These are phyloP conservation scores for Dioscorea cayenensis DNA, from an alignment of 116 monocot species.

Conservation along the genomic window DNA sequence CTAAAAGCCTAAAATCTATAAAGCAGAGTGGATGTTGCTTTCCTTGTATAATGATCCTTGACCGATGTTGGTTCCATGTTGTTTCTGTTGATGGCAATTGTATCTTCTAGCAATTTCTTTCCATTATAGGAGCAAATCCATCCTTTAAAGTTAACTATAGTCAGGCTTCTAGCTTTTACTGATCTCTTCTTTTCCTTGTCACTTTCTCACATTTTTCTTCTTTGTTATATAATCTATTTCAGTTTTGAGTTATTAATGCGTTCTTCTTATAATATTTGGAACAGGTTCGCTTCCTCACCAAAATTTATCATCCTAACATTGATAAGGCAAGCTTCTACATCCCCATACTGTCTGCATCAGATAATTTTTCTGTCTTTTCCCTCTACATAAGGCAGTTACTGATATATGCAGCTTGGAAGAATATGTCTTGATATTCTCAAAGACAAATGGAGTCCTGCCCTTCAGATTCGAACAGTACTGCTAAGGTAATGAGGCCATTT, in stretches of 20 bases:
- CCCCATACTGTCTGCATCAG: not conserved
- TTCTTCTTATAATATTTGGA: not conserved
- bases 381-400: not conserved
- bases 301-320: constrained; percentile 95
- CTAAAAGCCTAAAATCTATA: too few relatives aligned
- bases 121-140: too few relatives aligned
- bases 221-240: not conserved
- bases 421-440: constrained; percentile 94
- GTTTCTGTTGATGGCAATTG: too few relatives aligned
- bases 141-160: too few relatives aligned
- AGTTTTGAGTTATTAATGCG: not conserved
- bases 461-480: constrained; percentile 91
- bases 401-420: constrained; percentile 41
- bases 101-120: too few relatives aligned
- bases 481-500: constrained; percentile 45
- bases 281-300: constrained; percentile 89
- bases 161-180: too few relatives aligned
- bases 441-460: constrained; percentile 97
- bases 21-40: not conserved
- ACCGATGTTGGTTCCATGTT: too few relatives aligned
- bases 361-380: not conserved
- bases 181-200: too few relatives aligned
- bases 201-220: too few relatives aligned
- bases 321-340: constrained; percentile 57
- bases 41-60: not conserved